Base-by-base conservation (phyloP, 352 stramenopile genomes). In the Phytophthora vignae region DNA sequence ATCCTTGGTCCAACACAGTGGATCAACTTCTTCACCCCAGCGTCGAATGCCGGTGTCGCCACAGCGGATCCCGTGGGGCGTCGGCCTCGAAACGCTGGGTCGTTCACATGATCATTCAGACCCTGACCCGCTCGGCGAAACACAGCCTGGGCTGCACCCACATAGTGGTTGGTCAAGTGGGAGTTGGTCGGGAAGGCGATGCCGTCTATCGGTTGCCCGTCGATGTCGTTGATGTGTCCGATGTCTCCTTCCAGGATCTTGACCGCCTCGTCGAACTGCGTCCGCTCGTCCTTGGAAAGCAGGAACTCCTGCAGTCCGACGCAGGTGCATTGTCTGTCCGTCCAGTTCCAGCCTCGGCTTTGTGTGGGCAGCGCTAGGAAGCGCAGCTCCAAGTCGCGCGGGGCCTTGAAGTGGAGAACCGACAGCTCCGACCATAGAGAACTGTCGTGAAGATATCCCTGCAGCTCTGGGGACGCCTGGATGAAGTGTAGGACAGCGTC, bases 1-100 rank as follows among this genome's bases (percentile, higher is more conserved):
- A 84, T 77, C 36, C 73, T 63, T n/a, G 84, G 84, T 0, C 84
- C 81, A 17, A 88, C 73, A 64, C 84, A 91, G 38, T 91, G 84
- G 29, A 91, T 86, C 46, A 91, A 8, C 29, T 33, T 33, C 29
- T 33, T 33, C 21, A 84, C 84, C 3, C 79, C 79, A 2, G 82
- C 76, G 12, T 85, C 66, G 49, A 90, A 91, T 2, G 70, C 84
- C 3, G 84, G 84, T 4, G 84, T 91, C 3, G 73, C 68, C 10
- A 86, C 69, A 5, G 74, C 80, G 7, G 82, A 73, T 0, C 82
- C 80, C 1, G 72, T 74, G 6, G 60, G 67, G 9, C 81, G 75
- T 14, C 55, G 61, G 2, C 73, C 62, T 31, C 60, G 56, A 25
- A 86, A 84, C 5, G 64, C 64, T 17, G 69, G 69, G 29, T 81